phyloP scores from a whole-genome alignment of 768 basidiomycete genomes.

The Suillus ampliporus region DNA sequence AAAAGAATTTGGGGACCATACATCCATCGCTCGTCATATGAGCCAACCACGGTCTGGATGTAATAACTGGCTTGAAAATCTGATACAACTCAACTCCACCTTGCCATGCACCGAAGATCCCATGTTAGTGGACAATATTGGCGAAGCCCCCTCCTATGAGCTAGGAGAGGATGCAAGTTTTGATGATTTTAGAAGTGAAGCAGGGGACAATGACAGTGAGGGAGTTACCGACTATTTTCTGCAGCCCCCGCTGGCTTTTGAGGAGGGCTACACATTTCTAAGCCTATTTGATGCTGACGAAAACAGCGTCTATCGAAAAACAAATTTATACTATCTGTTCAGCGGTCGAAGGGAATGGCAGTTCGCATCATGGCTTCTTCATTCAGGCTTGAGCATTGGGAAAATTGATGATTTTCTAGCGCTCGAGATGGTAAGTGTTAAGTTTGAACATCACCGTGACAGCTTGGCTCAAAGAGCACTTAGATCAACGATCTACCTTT shows the following conservation, averaged over 20 bases:
- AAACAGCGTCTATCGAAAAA: neutral
- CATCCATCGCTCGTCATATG: no score
- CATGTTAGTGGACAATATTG: neutral
- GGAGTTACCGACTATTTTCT: neutral
- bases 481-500: conserved; percentile 11
- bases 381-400: conserved; percentile 35
- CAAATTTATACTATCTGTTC: neutral
- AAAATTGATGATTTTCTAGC: conserved; percentile 34
- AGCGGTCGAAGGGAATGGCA: conserved; percentile 34
- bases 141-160: neutral
- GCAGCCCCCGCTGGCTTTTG: neutral
- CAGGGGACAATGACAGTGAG: neutral
- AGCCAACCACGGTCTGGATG: no score
- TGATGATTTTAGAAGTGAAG: neutral
- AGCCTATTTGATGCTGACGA: neutral
- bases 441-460: neutral
- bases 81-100: neutral
- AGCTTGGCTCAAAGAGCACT: neutral
- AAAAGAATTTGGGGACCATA: no score
- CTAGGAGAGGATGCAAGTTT: neutral
- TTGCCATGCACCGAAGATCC: neutral
- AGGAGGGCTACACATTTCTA: neutral
- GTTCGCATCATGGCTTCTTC: conserved; percentile 33
- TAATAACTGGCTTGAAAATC: neutral
- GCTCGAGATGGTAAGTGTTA: conserved; percentile 30